A percentile compares a stretch with the other conserved stretches of the same genome.
These are phyloP conservation scores for Polytrichum commune DNA, from an alignment of 225 moss, liverwort and hornwort species.

Conservation along the genomic window DNA sequence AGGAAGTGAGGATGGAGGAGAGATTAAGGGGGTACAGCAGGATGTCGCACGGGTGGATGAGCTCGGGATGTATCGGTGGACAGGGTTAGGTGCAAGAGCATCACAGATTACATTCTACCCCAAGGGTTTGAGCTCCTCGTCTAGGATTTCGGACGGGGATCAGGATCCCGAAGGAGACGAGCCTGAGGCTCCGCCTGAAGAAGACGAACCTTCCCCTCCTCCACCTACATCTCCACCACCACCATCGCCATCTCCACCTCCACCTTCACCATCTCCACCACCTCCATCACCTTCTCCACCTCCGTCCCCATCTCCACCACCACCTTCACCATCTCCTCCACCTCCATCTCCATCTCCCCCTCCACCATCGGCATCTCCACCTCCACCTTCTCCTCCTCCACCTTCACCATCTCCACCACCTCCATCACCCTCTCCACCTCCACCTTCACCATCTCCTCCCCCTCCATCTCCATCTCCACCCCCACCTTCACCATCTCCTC, in stretches of 20 bases:
- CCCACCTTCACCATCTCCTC: constrained; percentile 6
- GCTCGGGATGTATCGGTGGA: constrained; percentile 10
- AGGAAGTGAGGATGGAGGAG: background rate
- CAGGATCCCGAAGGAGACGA: background rate
- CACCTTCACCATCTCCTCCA: constrained; percentile 28
- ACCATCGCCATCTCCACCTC: background rate
- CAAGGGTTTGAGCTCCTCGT: background rate
- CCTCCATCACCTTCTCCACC: constrained; percentile 21
- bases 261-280: constrained; percentile 3
- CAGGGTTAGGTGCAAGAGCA: constrained; percentile 22
- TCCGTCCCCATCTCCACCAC: background rate
- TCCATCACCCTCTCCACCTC: background rate
- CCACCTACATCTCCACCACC: background rate
- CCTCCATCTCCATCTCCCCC: constrained; percentile 18
- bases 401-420: background rate
- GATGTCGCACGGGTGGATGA: constrained; percentile 1
- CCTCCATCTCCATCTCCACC: constrained; percentile 19
- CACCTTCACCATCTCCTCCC: background rate
- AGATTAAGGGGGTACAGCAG: background rate
- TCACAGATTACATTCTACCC: constrained; percentile 19
- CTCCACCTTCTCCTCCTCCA: background rate
- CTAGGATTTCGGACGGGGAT: background rate
- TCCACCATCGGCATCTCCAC: background rate
- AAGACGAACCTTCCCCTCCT: constrained; percentile 1
- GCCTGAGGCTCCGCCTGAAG: background rate